Base-by-base conservation (phyloP, 371 early-diverging fungal species). In the Mucor plumbeus region DNA sequence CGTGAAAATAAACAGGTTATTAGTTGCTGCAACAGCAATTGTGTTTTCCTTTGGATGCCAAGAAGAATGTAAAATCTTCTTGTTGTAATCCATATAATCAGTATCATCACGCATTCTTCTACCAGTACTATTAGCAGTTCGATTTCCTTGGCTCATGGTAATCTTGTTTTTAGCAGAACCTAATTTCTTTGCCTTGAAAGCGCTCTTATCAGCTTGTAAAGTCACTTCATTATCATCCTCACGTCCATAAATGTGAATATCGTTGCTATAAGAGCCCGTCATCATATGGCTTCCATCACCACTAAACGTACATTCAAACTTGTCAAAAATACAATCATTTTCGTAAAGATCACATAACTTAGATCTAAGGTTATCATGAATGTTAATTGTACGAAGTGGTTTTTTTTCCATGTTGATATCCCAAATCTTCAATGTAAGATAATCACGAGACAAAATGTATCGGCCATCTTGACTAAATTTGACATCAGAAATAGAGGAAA, bases 261-360 rank as follows among this genome's bases (percentile, higher is more conserved):
- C 92, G 86, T 98, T 97, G 87, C 90, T 95, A 83, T 98, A 98
- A 26, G 97, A 97, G 14, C 97, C 98, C n/a, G 98, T 97, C 84
- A 97, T 75, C 31, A 92, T 88, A 59, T 68, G 62, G 48, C 94
- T 74, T 73, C 97, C 97, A 74, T 97, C 94, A 26, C 97, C 98
- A 73, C 95, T 95, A 70, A 97, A 95, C 56, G 88, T 94, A 85
- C 97, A 97, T 80, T 99, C 99, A 71, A 99, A 99, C 82, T 98
- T 98, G 86, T 99, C 99, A 85, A 99, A 99, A 77, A 99, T 98
- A 82, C 96, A 97, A 77, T 99, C 99, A 80, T 96, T 98, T 74
- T 98, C 99, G 82, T 99, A 99, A 38, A 98, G 85, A 70, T 99
- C 99, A 77, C 98, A 98, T 36, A 99, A 85, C 79, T 95, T 96